Base-by-base conservation (phyloP, 345 rosid genomes). In the Gossypium rotundifolium region DNA sequence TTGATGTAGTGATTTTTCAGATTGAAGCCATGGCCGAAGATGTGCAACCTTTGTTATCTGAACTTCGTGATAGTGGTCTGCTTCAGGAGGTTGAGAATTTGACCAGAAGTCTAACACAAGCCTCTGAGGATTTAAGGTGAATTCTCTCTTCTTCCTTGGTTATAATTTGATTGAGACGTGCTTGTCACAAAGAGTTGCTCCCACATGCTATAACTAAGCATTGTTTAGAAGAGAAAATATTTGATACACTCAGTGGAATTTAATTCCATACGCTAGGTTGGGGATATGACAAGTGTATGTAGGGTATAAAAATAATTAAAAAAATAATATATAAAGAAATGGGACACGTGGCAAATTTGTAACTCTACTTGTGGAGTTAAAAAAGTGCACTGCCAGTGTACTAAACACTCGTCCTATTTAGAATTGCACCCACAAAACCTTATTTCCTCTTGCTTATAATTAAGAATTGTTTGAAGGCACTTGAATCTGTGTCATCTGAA, bases 21-120 rank as follows among this genome's bases (percentile, higher is more conserved):
- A 90, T 96, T 58, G 80, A 93, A 85, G 97, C 92, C 87, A 93
- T 95, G 93, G 88, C 99, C 65, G 96, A 89, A 85, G 99, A 93
- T 86, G 84, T 93, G 72, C 94, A 93, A 84, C 99, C 98, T 82
- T 88, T 93, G 83, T 88, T 95, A 51, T 68, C 97, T n/a, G 98
- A 90, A 82, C 80, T 93, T 84, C 91, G 89, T 76, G 87, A 93
- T 57, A 88, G 90, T 25, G 96, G 92, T 79, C 83, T 95, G 82
- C 91, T 95, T 63, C 93, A 91, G 82, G 98, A 95, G 78, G 90
- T 93, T 80, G 94, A 96, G 79, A 70, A 65, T 78, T 88, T 96
- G 74, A 91, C 98, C 52, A 88, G 87, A 85, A 93, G 89, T 87
- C 86, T 96, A 45, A 88, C 94, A 12, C 92, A 86, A 84, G 97